phyloP scores from a whole-genome alignment of 371 early-diverging fungal genomes.

The Parasitella parasitica region DNA sequence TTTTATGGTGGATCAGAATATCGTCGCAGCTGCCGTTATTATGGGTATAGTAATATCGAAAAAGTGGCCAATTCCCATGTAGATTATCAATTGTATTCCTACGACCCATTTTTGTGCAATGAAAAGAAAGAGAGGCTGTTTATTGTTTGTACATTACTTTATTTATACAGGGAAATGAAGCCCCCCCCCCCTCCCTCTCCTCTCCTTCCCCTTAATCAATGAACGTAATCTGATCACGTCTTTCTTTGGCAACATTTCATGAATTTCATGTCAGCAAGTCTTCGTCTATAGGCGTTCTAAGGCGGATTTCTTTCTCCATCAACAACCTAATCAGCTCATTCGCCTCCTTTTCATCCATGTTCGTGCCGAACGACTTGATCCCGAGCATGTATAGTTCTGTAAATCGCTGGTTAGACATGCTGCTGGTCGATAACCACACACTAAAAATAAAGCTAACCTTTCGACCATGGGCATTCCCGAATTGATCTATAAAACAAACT shows the following conservation, averaged over 20 bases:
- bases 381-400: slow-evolving; percentile 61
- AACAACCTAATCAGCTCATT: slow-evolving; percentile 56
- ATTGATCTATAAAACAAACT: slow-evolving; percentile 59
- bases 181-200: neutral
- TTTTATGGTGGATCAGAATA: neutral
- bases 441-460: slow-evolving; percentile 39
- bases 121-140: neutral
- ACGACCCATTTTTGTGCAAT: neutral
- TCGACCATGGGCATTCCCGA: slow-evolving; percentile 73
- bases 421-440: neutral
- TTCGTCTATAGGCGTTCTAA: slow-evolving; percentile 40
- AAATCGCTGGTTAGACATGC: slow-evolving; percentile 13
- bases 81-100: slow-evolving; percentile 1
- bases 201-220: neutral
- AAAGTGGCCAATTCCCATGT: slow-evolving; percentile 2
- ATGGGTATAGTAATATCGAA: slow-evolving; percentile 16
- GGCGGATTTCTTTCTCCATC: slow-evolving; percentile 68
- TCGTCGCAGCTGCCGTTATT: slow-evolving; percentile 18
- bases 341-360: slow-evolving; percentile 50
- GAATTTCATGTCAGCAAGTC: slow-evolving; percentile 4
- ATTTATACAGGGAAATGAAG: neutral
- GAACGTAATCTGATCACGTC: neutral
- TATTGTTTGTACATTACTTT: neutral
- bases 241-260: slow-evolving; percentile 2
- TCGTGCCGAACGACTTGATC: slow-evolving; percentile 38